Base-by-base conservation (phyloP, 148 eudicot genomes). In the Fagopyrum tataricum region DNA sequence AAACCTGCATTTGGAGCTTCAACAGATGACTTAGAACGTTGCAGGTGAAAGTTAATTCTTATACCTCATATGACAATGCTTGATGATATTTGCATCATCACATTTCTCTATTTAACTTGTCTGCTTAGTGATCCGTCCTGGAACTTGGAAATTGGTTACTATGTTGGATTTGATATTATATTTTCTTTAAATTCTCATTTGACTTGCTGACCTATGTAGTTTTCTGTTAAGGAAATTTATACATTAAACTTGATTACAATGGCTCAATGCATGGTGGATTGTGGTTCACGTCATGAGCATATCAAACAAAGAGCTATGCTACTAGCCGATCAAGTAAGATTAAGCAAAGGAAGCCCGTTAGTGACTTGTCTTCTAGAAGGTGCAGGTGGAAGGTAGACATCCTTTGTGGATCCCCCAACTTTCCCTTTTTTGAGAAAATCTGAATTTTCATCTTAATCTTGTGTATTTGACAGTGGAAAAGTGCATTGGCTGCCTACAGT, bases 1-100 rank as follows among this genome's bases (percentile, higher is more conserved):
- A 79, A 75, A 77, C 96, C 99, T 76, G 93, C 99, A 64, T 95
- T 95, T 86, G 99, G 99, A 80, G 99, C 99, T 62, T 90, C 99
- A n/a, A 88, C 90, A 11, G 88, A 81, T 83, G 99, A 91, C 86
- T 97, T 95, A 76, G 95, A 95, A 61, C 90, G 96, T 46, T 91
- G 97, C 93, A 91, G 97, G 98, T 94, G 80, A 51, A 75, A 71
- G 31, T 55, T 58, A 58, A 23, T 21, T 9, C 14, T 8, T 58
- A 9, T 58, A 58, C 10, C 23, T 58, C 11, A 2, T 9, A 23
- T 58, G 21, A 31, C 64, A 20, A 31, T 58, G 64, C 10, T 58
- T 58, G 31, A 58, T 58, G 49, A 58, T 58, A 10, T 4, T 58
- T 58, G 12, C 15, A 21, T 58, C 37, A 0, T 58, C 21, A 46